These are phyloP conservation scores for Aspergillus pseudoviridinutans DNA, from an alignment of 2,329 filamentous ascomycete genomes.

Conservation along the genomic window DNA sequence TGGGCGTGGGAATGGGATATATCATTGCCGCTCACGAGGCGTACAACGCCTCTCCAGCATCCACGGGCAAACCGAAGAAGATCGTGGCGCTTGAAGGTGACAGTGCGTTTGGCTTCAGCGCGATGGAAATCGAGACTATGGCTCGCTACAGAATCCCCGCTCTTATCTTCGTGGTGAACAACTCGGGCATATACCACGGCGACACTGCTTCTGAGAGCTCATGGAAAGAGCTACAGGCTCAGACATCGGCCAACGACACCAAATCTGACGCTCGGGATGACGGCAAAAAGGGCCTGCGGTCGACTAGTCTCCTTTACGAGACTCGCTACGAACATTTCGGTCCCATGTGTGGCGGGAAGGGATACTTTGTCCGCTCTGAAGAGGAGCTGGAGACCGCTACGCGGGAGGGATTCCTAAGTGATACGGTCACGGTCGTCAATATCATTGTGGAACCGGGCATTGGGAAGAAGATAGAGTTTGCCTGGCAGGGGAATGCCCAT, in stretches of 20 bases:
- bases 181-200: constrained; percentile 50
- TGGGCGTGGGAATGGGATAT: constrained; percentile 57
- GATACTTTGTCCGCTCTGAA: constrained; percentile 50
- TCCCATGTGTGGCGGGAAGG: constrained; percentile 52
- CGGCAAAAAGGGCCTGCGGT: constrained; percentile 39
- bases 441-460: constrained; percentile 52
- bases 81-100: constrained; percentile 56
- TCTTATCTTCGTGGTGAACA: constrained; percentile 55
- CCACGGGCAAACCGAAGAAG: constrained; percentile 45
- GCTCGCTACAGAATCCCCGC: constrained; percentile 52
- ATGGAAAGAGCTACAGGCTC: constrained; percentile 44
- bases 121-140: constrained; percentile 56
- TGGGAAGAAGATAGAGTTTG: constrained; percentile 38
- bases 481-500: constrained; percentile 30
- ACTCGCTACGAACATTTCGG: constrained; percentile 54
- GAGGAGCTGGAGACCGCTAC: constrained; percentile 51
- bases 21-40: constrained; percentile 54
- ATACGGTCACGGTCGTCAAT: constrained; percentile 51
- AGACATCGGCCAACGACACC: constrained; percentile 32
- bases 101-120: constrained; percentile 54
- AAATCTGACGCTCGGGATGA: constrained; percentile 9
- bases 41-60: constrained; percentile 45
- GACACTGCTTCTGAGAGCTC: constrained; percentile 38
- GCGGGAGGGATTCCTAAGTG: constrained; percentile 45
- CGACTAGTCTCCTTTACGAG: constrained; percentile 51